phyloP scores from a whole-genome alignment of 495 filamentous ascomycete genomes.

The Aspergillus kassunensis region DNA sequence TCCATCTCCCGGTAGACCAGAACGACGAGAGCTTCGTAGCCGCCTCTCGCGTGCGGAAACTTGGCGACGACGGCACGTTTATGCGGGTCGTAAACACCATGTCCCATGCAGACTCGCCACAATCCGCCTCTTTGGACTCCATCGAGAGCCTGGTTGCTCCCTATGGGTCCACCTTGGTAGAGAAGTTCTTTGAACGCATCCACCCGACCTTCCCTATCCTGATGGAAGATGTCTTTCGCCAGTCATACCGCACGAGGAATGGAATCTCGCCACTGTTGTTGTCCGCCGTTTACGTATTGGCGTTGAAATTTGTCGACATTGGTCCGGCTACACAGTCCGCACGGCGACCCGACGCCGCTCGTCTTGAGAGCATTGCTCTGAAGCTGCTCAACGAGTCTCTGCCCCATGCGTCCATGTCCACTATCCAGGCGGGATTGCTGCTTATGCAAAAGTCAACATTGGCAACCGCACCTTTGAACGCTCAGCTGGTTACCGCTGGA shows the following conservation, averaged over 20 bases:
- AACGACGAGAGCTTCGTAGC: conserved; percentile 39
- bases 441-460: conserved; percentile 84
- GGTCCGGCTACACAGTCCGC: conserved; percentile 60
- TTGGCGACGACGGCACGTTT: conserved; percentile 81
- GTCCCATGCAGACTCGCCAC: conserved; percentile 33
- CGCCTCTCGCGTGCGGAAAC: conserved; percentile 59
- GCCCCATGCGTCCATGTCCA: conserved; percentile 83
- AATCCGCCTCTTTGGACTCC: conserved; percentile 63
- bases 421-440: conserved; percentile 85
- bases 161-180: conserved; percentile 74
- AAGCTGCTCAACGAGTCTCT: conserved; percentile 71
- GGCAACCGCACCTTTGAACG: conserved; percentile 80
- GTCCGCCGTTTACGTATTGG: conserved; percentile 84
- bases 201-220: conserved; percentile 90
- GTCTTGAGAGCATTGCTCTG: conserved; percentile 73
- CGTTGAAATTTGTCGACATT: conserved; percentile 84
- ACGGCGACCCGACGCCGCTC: conserved; percentile 67
- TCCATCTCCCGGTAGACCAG: conserved; percentile 40
- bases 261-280: conserved; percentile 80
- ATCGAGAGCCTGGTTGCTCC: conserved; percentile 81
- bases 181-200: conserved; percentile 82
- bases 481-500: conserved; percentile 60
- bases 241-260: conserved; percentile 74
- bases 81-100: conserved; percentile 50
- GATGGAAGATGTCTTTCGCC: conserved; percentile 80